These are phyloP conservation scores for Wickerhamiella parazyma DNA, from an alignment of 805 yeast genomes.

Conservation along the genomic window DNA sequence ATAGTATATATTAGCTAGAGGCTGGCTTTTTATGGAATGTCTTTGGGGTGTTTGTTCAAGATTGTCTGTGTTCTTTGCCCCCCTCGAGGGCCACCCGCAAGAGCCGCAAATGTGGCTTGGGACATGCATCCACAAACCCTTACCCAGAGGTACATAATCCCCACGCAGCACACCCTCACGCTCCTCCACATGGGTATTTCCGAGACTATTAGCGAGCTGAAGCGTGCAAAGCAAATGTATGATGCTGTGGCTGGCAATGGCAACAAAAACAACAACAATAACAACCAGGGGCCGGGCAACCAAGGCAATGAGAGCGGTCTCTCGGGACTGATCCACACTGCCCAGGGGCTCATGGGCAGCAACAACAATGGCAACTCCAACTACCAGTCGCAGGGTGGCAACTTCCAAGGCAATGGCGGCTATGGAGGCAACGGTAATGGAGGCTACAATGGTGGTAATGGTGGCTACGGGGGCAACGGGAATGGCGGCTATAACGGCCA, in stretches of 20 bases:
- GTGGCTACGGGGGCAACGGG: too few species aligned
- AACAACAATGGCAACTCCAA: background rate
- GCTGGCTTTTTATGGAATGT: too few species aligned
- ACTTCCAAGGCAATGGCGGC: conserved; percentile 11
- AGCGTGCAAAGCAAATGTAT: conserved; percentile 10
- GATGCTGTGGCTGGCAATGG: conserved; percentile 4
- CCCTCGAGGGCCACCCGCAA: too few species aligned
- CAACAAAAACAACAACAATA: conserved; percentile 7
- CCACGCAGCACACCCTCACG: conserved; percentile 1
- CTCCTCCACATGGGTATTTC: conserved; percentile 5
- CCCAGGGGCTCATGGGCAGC: conserved; percentile 4
- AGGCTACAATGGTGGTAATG: background rate
- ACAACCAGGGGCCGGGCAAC: conserved; percentile 16
- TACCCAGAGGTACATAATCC: background rate
- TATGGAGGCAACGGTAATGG: background rate
- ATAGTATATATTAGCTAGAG: too few species aligned
- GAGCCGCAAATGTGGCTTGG: too few species aligned
- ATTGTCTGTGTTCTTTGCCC: too few species aligned
- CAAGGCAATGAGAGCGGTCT: conserved; percentile 1
- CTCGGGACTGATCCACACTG: conserved; percentile 2
- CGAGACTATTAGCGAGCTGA: conserved; percentile 8
- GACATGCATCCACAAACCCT: conserved; percentile 4
- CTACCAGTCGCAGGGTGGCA: conserved; percentile 20
- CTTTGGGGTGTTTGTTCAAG: too few species aligned
- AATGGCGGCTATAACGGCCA: background rate